Evolutionary conservation across 2,329 filamentous ascomycete species (phyloP), one percentile per base, ranked within the genome.

Genomic region (Rutstroemia sydowiana): DNA sequence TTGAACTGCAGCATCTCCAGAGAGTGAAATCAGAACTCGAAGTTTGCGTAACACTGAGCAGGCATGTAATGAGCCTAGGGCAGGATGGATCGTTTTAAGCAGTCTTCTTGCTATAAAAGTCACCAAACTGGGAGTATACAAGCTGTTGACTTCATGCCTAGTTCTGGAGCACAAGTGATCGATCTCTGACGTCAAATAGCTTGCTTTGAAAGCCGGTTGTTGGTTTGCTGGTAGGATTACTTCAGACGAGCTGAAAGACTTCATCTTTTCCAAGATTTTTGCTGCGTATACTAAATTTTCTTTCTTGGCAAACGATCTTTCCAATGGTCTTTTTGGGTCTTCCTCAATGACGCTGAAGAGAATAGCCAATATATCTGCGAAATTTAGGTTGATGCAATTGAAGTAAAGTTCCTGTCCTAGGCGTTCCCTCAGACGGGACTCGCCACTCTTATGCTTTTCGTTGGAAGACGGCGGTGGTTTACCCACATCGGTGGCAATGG

Each of bases 1-100:
- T 37, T 81, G 73, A 21, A 85, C 74, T n/a, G 87, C 87, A 46
- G 83, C 75, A 0, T 79, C 67, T 0, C 89, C 90, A 23, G 89
- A 85, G 42, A 97, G 72, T 54, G 82, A 86, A 23, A 97, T 77
- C 14, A 97, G 70, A 8, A 96, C 79, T 31, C 90, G 79, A 43
- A 97, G 77, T 65, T 95, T 95, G 36, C 91, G 84, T 47, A 98
- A 77, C 3, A 95, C 82, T 1, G 89, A 85, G 65, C 89, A 93
- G 34, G 88, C 86, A 67, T 96, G 87, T 5, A 96, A 73, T 18
- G 93, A 87, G 0, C 93, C 95, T 5, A 97, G 72, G 0, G 90
- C 87, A 18, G 85, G 79, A 62, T 95, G 84, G 16, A 96, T 85
- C 1, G 84, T 85, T 65, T 89, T 86, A 50, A 98, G 73, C 2